Evolutionary conservation across 345 rosid species (phyloP), one percentile per base, ranked within the genome.

Genomic region (Gossypium herbaceum): DNA sequence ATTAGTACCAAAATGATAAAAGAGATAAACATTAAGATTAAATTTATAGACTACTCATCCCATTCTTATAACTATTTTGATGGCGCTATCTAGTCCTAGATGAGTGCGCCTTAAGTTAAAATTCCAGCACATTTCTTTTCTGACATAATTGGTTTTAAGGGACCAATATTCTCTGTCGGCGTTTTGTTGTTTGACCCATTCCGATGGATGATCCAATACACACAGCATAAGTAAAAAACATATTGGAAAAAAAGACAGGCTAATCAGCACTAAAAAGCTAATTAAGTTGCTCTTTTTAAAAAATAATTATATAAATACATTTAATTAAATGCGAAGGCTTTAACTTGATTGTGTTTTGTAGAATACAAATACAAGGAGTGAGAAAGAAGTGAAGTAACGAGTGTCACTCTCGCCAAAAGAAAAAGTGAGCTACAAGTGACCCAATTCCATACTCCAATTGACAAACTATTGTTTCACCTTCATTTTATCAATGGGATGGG

Each of bases 81-180:
- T 34, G 41, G 67, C 59, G 71, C 76, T 69, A 60, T 43, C 22
- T 5, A 1, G 7, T 34, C 47, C 54, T 2, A 13, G 12, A 73
- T 78, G 82, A 78, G 84, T 78, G 81, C 45, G 58, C 83, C 83
- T 47, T 48, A 83, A 76, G 84, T 80, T 80, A 69, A 41, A 78
- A 70, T 41, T 78, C 84, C 86, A 83, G 79, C 82, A 58, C 84
- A 81, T 72, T 76, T 74, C 71, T 60, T 72, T 76, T 74, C 74
- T 66, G 16, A 60, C 47, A 47, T 39, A 25, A 60, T 47, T 64
- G 22, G 73, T 13, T 80, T 45, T 62, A 11, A 12, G 6, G 52
- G 41, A 64, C 44, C 25, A 24, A n/a, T 4, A 39, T 4, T 24
- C 24, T n/a, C 12, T 1, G 34, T n/a, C 22, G 16, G 41, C 25